Evolutionary conservation across 352 stramenopile species (phyloP), one percentile per base, ranked within the genome.

Genomic region (Phytophthora boehmeriae): DNA sequence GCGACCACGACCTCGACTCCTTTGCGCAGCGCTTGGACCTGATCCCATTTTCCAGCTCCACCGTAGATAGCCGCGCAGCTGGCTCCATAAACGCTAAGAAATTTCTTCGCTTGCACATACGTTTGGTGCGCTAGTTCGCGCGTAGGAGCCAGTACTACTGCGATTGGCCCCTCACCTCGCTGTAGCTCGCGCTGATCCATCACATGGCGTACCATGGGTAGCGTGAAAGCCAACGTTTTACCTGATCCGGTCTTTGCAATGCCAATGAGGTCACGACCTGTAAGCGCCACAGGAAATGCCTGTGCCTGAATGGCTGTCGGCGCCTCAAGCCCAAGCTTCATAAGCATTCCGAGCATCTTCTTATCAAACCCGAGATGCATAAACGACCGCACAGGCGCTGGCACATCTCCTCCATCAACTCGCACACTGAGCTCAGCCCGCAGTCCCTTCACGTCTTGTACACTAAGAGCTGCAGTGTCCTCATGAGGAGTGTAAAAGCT

Each of bases 171-270:
- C 76, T 95, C 85, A 17, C 80, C 81, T 32, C 86, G 81, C 35
- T 69, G 49, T 9, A 96, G 71, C 35, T 89, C 71, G 8, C 86
- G 73, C 73, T 97, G 90, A 59, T 95, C 86, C 86, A 97, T 96
- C 8, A 96, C 76, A 39, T 94, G 85, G 13, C 75, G 71, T 41
- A 99, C 78, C 69, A 98, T 89, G n/a, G 97, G 97, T 52, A 98
- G 66, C 14, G 98, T 89, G 76, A 99, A 99, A 4, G 97, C 95
- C 25, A 99, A 86, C 9, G 97, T 99, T 79, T 99, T 99, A 2
- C 97, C 97, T 2, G 88, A 98, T 23, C 97, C 97, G 1, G 97
- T 99, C 81, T 99, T 96, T 47, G 96, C 95, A 46, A 95, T 97
- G 27, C 73, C 87, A 48, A 96, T 90, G 45, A 96, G 66, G 61